Evolutionary conservation across 1,284 basidiomycete genomes (phyloP), one percentile per base, ranked within the genome.

Genomic region (Afroboletus lepidellus): DNA sequence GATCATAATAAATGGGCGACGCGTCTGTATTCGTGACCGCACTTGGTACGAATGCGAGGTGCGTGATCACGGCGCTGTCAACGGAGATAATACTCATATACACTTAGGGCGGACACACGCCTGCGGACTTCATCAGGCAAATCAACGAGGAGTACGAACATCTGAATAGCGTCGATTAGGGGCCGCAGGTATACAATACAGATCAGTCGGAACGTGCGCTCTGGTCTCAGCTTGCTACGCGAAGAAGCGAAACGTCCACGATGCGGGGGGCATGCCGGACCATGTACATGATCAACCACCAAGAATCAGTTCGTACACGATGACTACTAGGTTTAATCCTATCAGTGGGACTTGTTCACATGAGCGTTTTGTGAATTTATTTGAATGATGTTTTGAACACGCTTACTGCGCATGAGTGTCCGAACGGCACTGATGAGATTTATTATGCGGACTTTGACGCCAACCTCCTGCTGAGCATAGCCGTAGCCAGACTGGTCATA

Each of bases 391-490:
- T 50, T 43, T 53, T n/a, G 46, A 66, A 63, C 64, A 69, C 34
- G 66, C 65, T 67, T 69, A 98, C 95, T 93, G 71, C 96, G 84
- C 88, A 98, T 90, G 57, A 98, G 77, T 50, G 94, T 98, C 70
- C 95, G 78, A 53, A 98, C 94, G 25, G 95, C 95, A 59, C 88
- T 83, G 58, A 98, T 98, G 61, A 98, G 80, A 71, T 94, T 92
- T 67, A 98, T 85, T 45, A 97, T 70, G 64, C 92, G 85, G 51
- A 83, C 83, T 74, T 98, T 98, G 58, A 98, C 76, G 36, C 88
- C 80, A 53, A 81, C 72, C 27, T 92, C 91, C 60, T 73, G 80
- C 58, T 68, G 75, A 49, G 64, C 73, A 21, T 63, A 71, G 30
- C 78, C 77, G 54, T 80, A 84, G 29, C 78, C 78, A 48, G 74